Conservation (phyloP, 2,329 filamentous ascomycete genomes). For the Neonectria neomacrospora region DNA sequence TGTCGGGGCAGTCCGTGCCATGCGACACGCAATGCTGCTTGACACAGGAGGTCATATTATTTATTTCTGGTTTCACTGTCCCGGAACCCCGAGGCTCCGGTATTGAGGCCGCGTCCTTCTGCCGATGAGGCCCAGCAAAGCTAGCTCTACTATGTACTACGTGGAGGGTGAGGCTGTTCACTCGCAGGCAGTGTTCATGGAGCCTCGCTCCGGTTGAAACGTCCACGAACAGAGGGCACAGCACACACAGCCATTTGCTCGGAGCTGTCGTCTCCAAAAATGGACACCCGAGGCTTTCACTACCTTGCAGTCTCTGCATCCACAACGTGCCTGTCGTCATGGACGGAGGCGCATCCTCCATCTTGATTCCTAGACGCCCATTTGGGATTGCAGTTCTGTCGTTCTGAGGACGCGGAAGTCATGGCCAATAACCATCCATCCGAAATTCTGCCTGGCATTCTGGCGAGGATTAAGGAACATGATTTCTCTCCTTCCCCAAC, state of each 20-base stretch:
- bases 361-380: constrained; percentile 6
- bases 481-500: not conserved
- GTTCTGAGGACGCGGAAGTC: constrained; percentile 1
- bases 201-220: not conserved
- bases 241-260: constrained; percentile 14
- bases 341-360: not conserved
- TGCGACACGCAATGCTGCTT: constrained; percentile 24
- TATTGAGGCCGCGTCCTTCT: constrained; percentile 18
- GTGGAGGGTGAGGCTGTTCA: constrained; percentile 22
- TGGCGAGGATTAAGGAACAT: not conserved
- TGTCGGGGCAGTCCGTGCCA: constrained; percentile 23
- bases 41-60: not conserved
- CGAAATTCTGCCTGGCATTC: constrained; percentile 11
- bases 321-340: not conserved
- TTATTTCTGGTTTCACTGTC: constrained; percentile 29
- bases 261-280: constrained; percentile 20
- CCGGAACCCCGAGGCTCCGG: constrained; percentile 12
- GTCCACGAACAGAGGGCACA: not conserved
- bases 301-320: constrained; percentile 3
- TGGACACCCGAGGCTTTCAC: constrained; percentile 12
- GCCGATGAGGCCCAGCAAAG: constrained; percentile 5
- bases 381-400: constrained; percentile 8
- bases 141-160: not conserved
- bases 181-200: not conserved
- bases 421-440: not conserved